phyloP scores from a whole-genome alignment of 306 rosid species.

The Luffa aegyptiaca region DNA sequence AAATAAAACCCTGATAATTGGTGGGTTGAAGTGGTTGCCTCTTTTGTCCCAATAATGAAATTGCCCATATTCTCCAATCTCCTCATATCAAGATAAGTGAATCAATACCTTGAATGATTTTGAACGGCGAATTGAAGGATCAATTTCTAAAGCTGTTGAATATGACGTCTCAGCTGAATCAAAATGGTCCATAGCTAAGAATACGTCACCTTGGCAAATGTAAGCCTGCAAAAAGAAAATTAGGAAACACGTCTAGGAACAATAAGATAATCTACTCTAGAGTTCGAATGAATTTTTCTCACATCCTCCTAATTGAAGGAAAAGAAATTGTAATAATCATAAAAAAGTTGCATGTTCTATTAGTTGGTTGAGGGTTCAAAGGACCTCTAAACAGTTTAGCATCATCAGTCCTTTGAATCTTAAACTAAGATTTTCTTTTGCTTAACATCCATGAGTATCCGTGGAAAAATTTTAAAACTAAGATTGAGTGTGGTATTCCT shows the following conservation, averaged over 20 bases:
- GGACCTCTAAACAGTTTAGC: background rate
- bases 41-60: background rate
- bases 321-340: background rate
- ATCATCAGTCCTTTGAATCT: background rate
- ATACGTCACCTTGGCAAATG: conserved; percentile 74
- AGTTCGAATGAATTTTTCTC: background rate
- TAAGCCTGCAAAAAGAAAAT: conserved; percentile 47
- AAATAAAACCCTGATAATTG: background rate
- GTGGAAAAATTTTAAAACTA: background rate
- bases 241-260: background rate
- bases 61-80: background rate
- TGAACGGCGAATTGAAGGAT: conserved; percentile 67
- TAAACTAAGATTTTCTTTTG: background rate
- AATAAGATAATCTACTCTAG: background rate
- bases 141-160: conserved; percentile 43
- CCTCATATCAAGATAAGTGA: background rate
- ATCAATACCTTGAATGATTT: conserved; percentile 64
- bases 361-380: background rate
- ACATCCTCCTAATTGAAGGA: background rate
- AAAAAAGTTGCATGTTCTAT: background rate
- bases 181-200: conserved; percentile 41
- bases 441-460: background rate
- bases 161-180: conserved; percentile 68
- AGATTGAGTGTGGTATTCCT: background rate
- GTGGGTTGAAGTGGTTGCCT: background rate